Evolutionary conservation across 805 yeast genomes (phyloP).

Genomic region (Myxozyma sirexii): DNA sequence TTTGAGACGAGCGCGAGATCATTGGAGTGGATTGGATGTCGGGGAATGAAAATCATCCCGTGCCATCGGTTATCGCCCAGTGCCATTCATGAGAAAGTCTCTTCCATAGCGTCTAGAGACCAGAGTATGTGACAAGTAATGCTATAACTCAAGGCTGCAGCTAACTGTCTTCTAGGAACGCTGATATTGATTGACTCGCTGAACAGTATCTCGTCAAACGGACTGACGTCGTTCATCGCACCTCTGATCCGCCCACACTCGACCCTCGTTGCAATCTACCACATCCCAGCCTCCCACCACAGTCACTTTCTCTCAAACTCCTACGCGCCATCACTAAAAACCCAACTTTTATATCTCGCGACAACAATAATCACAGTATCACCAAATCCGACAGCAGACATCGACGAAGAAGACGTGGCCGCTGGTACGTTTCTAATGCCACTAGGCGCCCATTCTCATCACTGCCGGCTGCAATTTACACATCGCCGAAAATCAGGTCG

Average conservation of each 20-base stretch:
- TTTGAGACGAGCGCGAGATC: slow-evolving; percentile 59
- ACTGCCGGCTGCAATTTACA: slow-evolving; percentile 55
- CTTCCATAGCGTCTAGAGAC: slow-evolving; percentile 21
- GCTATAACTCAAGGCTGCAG: neutral
- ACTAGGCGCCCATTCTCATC: slow-evolving; percentile 52
- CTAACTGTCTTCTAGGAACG: slow-evolving; percentile 19
- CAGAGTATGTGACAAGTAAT: slow-evolving; percentile 13
- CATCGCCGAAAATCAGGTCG: slow-evolving; percentile 87
- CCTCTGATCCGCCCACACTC: slow-evolving; percentile 52
- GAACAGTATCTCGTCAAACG: slow-evolving; percentile 54
- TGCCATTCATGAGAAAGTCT: slow-evolving; percentile 33
- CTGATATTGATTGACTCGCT: slow-evolving; percentile 70
- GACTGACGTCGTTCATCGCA: slow-evolving; percentile 55
- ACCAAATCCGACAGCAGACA: slow-evolving; percentile 48
- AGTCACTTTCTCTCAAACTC: neutral
- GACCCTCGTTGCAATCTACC: slow-evolving; percentile 47
- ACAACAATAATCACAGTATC: slow-evolving; percentile 67
- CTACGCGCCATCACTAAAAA: slow-evolving; percentile 23
- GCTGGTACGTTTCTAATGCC: slow-evolving; percentile 51
- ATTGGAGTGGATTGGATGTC: slow-evolving; percentile 34
- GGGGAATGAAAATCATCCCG: slow-evolving; percentile 3
- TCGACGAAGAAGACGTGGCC: slow-evolving; percentile 54
- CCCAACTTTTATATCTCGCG: slow-evolving; percentile 57
- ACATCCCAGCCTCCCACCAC: neutral
- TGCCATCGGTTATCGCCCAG: slow-evolving; percentile 16